phyloP scores from a whole-genome alignment of 805 yeast species.

The Cyberlindnera saturnus region DNA sequence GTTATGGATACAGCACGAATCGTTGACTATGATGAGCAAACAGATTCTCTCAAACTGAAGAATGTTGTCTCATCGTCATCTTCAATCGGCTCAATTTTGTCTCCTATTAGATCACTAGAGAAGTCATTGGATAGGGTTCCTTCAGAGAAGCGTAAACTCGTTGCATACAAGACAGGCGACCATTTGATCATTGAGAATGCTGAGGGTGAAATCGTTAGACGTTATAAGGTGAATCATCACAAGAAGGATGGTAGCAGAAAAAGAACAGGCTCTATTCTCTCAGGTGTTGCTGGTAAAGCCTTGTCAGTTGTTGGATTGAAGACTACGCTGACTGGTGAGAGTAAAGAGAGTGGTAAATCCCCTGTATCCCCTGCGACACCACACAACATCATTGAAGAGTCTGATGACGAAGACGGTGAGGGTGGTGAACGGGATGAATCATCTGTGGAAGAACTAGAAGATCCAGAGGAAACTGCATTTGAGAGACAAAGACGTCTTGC shows the following conservation, averaged over 20 bases:
- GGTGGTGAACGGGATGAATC: slow-evolving; percentile 18
- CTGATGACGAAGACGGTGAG: slow-evolving; percentile 17
- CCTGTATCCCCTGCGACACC: not conserved
- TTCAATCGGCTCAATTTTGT: slow-evolving; percentile 15
- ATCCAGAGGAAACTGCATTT: slow-evolving; percentile 16
- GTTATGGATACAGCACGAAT: slow-evolving; percentile 51
- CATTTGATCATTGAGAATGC: slow-evolving; percentile 78
- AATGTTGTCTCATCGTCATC: slow-evolving; percentile 13
- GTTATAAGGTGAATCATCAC: slow-evolving; percentile 70
- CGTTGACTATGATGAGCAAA: slow-evolving; percentile 22
- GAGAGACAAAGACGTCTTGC: slow-evolving; percentile 19
- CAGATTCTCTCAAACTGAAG: slow-evolving; percentile 2
- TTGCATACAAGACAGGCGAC: slow-evolving; percentile 77
- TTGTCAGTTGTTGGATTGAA: slow-evolving; percentile 51
- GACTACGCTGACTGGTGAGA: slow-evolving; percentile 1
- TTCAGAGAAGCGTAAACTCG: slow-evolving; percentile 25
- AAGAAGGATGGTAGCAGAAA: slow-evolving; percentile 9
- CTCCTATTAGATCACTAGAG: slow-evolving; percentile 9
- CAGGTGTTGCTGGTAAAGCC: slow-evolving; percentile 30
- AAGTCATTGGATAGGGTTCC: not conserved
- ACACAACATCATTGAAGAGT: not conserved
- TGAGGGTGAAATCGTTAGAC: slow-evolving; percentile 85
- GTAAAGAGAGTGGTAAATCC: not conserved
- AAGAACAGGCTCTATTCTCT: slow-evolving; percentile 33
- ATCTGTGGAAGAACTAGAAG: slow-evolving; percentile 16